These are phyloP conservation scores for Blastocystis sp. DNA, from an alignment of 352 stramenopile species.

Conservation along the genomic window DNA sequence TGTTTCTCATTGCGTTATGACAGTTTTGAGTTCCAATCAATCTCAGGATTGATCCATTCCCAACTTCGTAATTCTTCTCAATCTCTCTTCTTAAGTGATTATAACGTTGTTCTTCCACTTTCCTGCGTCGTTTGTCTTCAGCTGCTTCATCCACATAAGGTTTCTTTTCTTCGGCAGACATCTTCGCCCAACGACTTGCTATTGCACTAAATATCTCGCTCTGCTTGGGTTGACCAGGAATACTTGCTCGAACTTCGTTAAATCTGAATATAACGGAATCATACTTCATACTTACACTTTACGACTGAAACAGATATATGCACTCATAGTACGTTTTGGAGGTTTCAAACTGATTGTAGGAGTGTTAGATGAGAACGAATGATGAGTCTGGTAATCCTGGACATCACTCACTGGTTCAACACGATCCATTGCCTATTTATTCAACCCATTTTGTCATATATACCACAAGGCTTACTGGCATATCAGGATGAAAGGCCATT, in stretches of 20 bases:
- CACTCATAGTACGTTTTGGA: slow-evolving; percentile 45
- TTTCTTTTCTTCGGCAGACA: slow-evolving; percentile 27
- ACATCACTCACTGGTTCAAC: not conserved
- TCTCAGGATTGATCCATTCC: not conserved
- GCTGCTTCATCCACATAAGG: slow-evolving; percentile 55
- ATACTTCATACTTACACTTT: slow-evolving; percentile 19
- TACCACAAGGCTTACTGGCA: not conserved
- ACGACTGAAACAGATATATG: slow-evolving; percentile 58
- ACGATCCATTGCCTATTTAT: not conserved
- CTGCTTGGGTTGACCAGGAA: slow-evolving; percentile 23
- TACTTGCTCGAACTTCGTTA: not conserved
- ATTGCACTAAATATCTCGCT: slow-evolving; percentile 60
- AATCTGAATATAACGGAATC: not conserved
- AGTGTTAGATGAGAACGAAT: not conserved
- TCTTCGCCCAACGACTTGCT: not conserved
- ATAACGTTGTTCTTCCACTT: slow-evolving; percentile 43
- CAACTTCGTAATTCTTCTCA: slow-evolving; percentile 18
- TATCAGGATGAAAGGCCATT: not conserved
- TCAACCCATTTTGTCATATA: not conserved
- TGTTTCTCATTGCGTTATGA: not conserved
- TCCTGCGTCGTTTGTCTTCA: slow-evolving; percentile 43
- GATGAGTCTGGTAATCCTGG: not conserved
- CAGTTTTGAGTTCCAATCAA: not conserved
- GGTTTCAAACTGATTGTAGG: slow-evolving; percentile 30
- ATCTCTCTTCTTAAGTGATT: slow-evolving; percentile 31